Percentiles rank a stretch among this genome's conserved stretches.
Evolutionary conservation across 2,329 filamentous ascomycete species (phyloP).

Genomic region (Monilinia polystroma): DNA sequence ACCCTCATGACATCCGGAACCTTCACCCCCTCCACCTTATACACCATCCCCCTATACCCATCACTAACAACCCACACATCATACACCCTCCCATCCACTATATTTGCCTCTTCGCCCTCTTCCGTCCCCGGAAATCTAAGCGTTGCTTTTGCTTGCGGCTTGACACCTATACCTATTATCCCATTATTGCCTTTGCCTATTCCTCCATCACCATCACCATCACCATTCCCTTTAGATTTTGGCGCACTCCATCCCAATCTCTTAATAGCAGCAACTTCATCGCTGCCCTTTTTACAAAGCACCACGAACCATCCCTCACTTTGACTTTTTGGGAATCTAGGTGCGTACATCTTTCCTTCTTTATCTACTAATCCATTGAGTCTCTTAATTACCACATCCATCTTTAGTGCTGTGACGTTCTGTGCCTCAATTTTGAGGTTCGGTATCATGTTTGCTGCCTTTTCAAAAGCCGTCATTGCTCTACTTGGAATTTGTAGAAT

Average conservation of each 20-base stretch:
- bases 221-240: slow-evolving; percentile 36
- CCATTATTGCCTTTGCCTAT: slow-evolving; percentile 57
- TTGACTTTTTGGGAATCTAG: slow-evolving; percentile 89
- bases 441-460: slow-evolving; percentile 66
- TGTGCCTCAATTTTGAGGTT: slow-evolving; percentile 62
- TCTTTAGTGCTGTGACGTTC: slow-evolving; percentile 58
- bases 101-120: slow-evolving; percentile 29
- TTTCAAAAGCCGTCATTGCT: slow-evolving; percentile 47
- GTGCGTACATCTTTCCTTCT: slow-evolving; percentile 78
- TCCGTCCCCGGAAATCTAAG: slow-evolving; percentile 57
- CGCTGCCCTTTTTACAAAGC: slow-evolving; percentile 62
- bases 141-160: slow-evolving; percentile 53
- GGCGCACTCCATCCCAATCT: slow-evolving; percentile 67
- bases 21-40: slow-evolving; percentile 36
- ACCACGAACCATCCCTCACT: slow-evolving; percentile 91
- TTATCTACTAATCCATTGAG: slow-evolving; percentile 63
- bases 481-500: slow-evolving; percentile 55
- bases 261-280: slow-evolving; percentile 85
- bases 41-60: slow-evolving; percentile 74
- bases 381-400: slow-evolving; percentile 65
- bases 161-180: slow-evolving; percentile 42
- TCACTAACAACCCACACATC: slow-evolving; percentile 82
- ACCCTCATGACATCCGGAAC: slow-evolving; percentile 37
- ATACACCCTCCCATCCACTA: slow-evolving; percentile 55
- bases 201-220: slow-evolving; percentile 62